Base-by-base conservation (phyloP, 805 yeast species). In the Hyphopichia homilentoma region DNA sequence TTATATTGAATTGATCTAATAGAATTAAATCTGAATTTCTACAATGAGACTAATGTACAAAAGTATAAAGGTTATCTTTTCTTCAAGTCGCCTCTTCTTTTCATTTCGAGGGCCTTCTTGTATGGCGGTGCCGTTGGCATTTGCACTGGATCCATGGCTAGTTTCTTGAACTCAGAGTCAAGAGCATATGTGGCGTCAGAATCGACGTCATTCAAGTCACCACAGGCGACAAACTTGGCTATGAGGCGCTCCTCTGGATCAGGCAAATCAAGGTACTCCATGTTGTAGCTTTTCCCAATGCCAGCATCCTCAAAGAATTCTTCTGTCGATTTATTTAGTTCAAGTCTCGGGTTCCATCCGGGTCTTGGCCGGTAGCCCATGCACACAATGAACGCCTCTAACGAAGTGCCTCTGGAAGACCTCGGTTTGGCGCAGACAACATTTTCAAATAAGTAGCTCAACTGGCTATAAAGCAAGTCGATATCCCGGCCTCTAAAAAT, bases 91-190 rank as follows among this genome's bases (percentile, higher is more conserved):
- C 96, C 96, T 36, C 73, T 73, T 50, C 96, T 72, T 59, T 85
- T 87, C 74, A 85, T 66, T 52, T 87, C 95, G 36, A 93, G 61
- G 0, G 97, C 98, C 36, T 77, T 76, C 61, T 90, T 90, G 59
- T 93, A 93, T 1, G 98, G 97, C 1, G 98, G 98, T 20, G 95
- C 93, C 1, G 96, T 89, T 6, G 98, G 98, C 56, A 79, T 69
- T 50, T 93, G 97, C 7, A 93, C 95, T 0, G 98, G 98, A 44
- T 87, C 94, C 39, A 93, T 61, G 37, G 87, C 80, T 19, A 52
- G 44, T 5, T 61, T 56, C 14, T 54, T 56, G 23, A 52, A 57
- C 19, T 45, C 51, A 3, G 48, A 32, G 19, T 76, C 79, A 23
- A 80, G 59, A 5, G 77, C 61, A 53, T 93, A 93, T 0, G 97